Evolutionary conservation across 129 eudicot species (phyloP), one percentile per base, ranked within the genome.

Genomic region (Lonicera japonica): DNA sequence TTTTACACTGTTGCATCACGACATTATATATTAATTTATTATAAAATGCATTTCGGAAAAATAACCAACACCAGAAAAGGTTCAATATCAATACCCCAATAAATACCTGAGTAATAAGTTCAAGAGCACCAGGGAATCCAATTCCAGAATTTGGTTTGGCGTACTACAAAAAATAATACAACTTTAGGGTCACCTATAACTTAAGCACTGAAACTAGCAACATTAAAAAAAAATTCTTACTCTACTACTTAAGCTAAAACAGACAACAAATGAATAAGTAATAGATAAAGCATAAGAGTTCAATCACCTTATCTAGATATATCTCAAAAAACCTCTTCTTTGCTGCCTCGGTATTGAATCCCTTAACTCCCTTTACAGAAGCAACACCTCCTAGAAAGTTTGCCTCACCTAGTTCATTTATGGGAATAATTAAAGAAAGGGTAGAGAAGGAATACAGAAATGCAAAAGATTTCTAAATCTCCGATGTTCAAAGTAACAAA

Each of bases 361-460:
- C 94, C 55, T 85, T 62, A 25, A 94, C 89, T 36, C 96, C 99
- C 69, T 94, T 94, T 36, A 77, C 73, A 56, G 65, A 59, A 71
- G 99, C 99, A 51, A 94, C 99, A 25, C 99, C 96, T 71, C 99
- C 96, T 57, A 94, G 83, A 63, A 94, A 94, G 38, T 88, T 94
- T 63, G 99, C 95, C 76, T 94, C 99, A 65, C 99, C 99, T 94
- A 77, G 22, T 74, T 56, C 69, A 74, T 19, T 48, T 18, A 5
- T 15, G 58, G 66, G 16, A 43, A n/a, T 50, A 17, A 50, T 50
- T 19, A 34, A 54, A 13, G 38, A 56, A 56, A 0, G 3, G 36
- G 19, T 20, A 46, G 36, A 11, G 11, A 39, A 17, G 47, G 29
- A 63, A 5, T 25, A 54, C 14, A 43, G 39, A 4, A 13, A 22